Evolutionary conservation across 345 rosid genomes (phyloP).

Genomic region (Gossypium bickii): DNA sequence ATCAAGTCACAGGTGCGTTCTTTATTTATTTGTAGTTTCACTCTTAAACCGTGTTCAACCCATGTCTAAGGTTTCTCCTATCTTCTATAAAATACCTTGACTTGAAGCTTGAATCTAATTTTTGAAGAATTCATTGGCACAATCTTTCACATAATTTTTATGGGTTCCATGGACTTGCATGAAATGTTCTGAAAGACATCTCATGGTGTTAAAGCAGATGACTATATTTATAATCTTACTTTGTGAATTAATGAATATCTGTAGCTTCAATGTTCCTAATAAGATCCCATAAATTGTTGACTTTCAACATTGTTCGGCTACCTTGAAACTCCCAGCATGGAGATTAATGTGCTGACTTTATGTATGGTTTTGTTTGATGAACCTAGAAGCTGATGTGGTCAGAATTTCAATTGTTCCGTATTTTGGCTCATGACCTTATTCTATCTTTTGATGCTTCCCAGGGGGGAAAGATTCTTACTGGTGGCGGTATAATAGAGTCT

Average conservation of each 20-base stretch:
- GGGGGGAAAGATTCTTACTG: constrained; percentile 87
- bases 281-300: background rate
- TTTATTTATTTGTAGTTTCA: background rate
- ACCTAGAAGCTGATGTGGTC: background rate
- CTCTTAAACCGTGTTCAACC: background rate
- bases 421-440: constrained; percentile 4
- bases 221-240: background rate
- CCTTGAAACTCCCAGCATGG: background rate
- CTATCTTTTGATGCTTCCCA: constrained; percentile 26
- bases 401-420: background rate
- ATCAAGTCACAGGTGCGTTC: constrained; percentile 80
- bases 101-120: background rate
- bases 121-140: background rate
- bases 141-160: background rate
- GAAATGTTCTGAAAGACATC: background rate
- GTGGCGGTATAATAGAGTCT: constrained; percentile 60
- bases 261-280: background rate
- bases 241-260: background rate
- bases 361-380: background rate
- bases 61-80: background rate
- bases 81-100: background rate
- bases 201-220: background rate
- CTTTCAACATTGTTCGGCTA: background rate
- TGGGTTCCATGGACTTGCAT: background rate
- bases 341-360: background rate